Conservation (phyloP, 2,329 filamentous ascomycete genomes). For the Monilinia aucupariae region DNA sequence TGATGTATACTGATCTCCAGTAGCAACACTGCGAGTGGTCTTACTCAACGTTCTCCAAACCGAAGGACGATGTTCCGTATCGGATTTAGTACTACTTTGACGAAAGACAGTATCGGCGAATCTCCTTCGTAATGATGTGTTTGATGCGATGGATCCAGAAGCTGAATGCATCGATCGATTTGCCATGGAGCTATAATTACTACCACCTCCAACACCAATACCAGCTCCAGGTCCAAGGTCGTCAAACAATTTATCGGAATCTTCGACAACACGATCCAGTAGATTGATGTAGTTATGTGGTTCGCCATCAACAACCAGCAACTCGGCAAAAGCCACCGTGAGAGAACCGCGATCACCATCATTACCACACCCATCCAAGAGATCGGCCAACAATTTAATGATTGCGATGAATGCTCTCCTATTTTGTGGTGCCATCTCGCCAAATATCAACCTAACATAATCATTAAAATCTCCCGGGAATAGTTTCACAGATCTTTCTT, state of each 20-base stretch:
- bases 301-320: conserved; percentile 71
- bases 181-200: conserved; percentile 29
- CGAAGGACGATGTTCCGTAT: conserved; percentile 64
- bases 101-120: conserved; percentile 73
- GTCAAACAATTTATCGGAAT: conserved; percentile 84
- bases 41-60: conserved; percentile 89
- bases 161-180: conserved; percentile 30
- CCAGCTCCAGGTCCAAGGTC: conserved; percentile 42
- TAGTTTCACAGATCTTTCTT: conserved; percentile 58
- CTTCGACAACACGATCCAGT: conserved; percentile 81
- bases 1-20: conserved; percentile 54
- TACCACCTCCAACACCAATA: conserved; percentile 18
- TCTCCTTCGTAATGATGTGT: conserved; percentile 76
- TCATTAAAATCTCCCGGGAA: conserved; percentile 69
- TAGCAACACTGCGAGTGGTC: conserved; percentile 56
- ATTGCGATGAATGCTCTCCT: conserved; percentile 74
- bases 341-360: conserved; percentile 85
- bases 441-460: conserved; percentile 59
- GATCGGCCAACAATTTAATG: conserved; percentile 78
- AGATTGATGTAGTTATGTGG: conserved; percentile 82
- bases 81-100: conserved; percentile 70
- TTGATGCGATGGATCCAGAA: conserved; percentile 74
- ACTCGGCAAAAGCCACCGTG: conserved; percentile 82
- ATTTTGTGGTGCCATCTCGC: conserved; percentile 64
- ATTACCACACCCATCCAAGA: conserved; percentile 84